Percentiles rank a stretch among this genome's conserved stretches.
Conservation (phyloP, 1,284 basidiomycete genomes). For the Stygiomarasmius scandens region DNA sequence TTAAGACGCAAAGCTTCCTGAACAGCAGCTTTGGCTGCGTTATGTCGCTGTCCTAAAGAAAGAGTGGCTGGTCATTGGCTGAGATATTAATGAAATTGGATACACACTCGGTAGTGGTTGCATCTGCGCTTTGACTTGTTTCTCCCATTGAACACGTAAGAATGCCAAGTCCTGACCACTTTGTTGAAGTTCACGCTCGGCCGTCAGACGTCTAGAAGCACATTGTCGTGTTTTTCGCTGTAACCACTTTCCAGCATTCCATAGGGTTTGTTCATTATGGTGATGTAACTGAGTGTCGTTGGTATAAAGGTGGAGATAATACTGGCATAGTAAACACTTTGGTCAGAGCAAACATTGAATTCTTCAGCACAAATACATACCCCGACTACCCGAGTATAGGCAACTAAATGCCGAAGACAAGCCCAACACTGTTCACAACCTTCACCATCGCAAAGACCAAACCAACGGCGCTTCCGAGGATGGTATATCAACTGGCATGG, state of each 20-base stretch:
- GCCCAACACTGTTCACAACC: conserved; percentile 27
- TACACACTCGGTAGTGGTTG: conserved; percentile 13
- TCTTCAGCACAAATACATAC: neutral
- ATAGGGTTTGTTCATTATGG: too few species aligned
- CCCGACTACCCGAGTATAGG: conserved; percentile 26
- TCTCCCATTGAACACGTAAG: conserved; percentile 20
- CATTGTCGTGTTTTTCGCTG: conserved; percentile 10
- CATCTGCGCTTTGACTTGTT: conserved; percentile 20
- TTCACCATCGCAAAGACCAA: too few species aligned
- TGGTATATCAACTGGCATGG: too few species aligned
- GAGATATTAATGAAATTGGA: neutral
- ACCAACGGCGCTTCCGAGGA: too few species aligned
- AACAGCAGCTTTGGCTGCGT: neutral
- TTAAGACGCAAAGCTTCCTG: too few species aligned
- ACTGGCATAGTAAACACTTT: conserved; percentile 7
- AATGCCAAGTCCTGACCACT: neutral
- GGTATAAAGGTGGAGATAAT: too few species aligned
- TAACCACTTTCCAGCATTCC: too few species aligned
- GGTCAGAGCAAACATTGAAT: conserved; percentile 4
- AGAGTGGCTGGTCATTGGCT: neutral
- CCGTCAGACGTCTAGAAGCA: conserved; percentile 6
- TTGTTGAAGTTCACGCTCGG: neutral
- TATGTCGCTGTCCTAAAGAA: neutral
- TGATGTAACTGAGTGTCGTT: too few species aligned
- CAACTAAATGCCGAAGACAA: conserved; percentile 23